Evolutionary conservation across 352 stramenopile species (phyloP), one percentile per base, ranked within the genome.

Genomic region (Phytophthora agathidicida): DNA sequence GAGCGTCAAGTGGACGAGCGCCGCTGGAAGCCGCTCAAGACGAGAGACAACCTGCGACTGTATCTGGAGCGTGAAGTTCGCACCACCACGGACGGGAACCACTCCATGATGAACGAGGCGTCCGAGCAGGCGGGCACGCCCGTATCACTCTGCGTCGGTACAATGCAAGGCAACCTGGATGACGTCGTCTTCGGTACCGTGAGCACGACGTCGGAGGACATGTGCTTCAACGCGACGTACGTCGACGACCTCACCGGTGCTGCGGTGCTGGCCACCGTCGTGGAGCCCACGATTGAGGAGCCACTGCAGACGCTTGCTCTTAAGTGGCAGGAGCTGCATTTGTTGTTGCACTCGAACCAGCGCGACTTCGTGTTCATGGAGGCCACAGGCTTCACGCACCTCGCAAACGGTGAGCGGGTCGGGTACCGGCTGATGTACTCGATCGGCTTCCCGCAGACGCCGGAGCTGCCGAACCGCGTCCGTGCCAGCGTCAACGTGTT

Each of bases 321-420:
- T 2, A 78, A 78, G 33, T 78, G 70, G 70, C 43, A 60, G 30
- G 66, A 76, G 36, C 39, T 74, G 0, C 48, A 70, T 13, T 23
- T 75, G 42, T 48, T 60, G 23, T 24, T 68, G 28, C 52, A 73
- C 37, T 65, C 58, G 19, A 72, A 68, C 43, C 71, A 68, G 20
- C 66, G 71, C 17, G 71, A 80, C 49, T 76, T 72, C 31, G 71
- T 80, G 3, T 76, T 73, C 36, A 61, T 80, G 46, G 71, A 80
- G 22, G 66, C 53, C 16, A 74, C 66, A 7, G 71, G 71, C 1
- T 68, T 80, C 36, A 69, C 58, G 9, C 36, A 69, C 7, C 47
- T 74, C 5, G 41, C 22, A 9, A 74, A 68, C 28, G 66, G 71
- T 1, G 66, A 80, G 23, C 66, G 56, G 10, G 44, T 80, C 6